Evolutionary conservation across 2,329 filamentous ascomycete genomes (phyloP), one percentile per base, ranked within the genome.

Genomic region (Fusarium robinianum): DNA sequence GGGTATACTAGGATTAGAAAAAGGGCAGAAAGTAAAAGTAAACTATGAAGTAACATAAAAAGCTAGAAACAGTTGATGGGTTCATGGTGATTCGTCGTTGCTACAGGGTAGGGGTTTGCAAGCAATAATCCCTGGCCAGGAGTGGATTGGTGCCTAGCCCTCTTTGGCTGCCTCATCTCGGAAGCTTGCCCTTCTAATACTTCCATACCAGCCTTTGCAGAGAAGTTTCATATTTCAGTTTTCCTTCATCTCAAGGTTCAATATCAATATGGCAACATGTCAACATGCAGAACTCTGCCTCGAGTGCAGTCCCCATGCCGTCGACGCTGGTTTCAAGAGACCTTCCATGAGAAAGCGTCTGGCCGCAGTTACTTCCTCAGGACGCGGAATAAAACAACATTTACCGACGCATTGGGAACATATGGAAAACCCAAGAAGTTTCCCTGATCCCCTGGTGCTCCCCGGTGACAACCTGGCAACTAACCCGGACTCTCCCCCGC

Each of bases 391-490:
- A 3, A 53, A 51, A 8, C 30, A 32, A 7, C 16, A 23, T 6
- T 11, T 37, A 17, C 4, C 54, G 7, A 29, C 52, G 2, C 43
- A 55, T 3, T 39, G 51, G 2, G 45, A 58, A 5, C 45, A 36
- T 1, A 29, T 53, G 30, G 46, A 46, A 7, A 53, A 67, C 14
- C 39, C 44, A 0, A 55, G 46, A 21, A 64, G 68, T 0, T 87
- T 84, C 49, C 83, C 82, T 0, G 78, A 69, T 0, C 81, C 83
- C 0, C 60, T 87, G 5, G 67, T 84, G 0, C 65, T 87, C 0
- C 83, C 83, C 0, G 72, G 68, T 3, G 83, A 86, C 57, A 78
- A 80, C 14, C 68, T 87, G 1, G 73, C 76, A 1, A 63, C 71
- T 22, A 76, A 85, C 25, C 75, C 78, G 1, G 67, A 74, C 5